phyloP scores from a whole-genome alignment of 106 monocot genomes.

The Triglochin maritima region DNA sequence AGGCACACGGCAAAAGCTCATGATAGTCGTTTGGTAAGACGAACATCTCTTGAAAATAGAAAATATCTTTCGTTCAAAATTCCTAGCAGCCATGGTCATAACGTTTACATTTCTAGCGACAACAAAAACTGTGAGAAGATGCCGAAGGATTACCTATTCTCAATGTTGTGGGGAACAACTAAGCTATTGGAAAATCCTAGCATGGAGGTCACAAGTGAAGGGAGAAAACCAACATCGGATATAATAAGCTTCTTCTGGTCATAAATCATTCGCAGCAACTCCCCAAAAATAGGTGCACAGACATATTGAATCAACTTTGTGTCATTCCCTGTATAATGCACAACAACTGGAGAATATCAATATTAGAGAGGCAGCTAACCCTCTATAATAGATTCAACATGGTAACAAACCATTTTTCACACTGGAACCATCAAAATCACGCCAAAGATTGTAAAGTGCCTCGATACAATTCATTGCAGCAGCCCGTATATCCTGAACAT shows the following conservation, averaged over 20 bases:
- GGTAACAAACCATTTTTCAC: slow-evolving; percentile 45
- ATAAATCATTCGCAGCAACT: slow-evolving; percentile 44
- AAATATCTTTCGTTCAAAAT: no score
- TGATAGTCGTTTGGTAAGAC: no score
- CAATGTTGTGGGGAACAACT: slow-evolving; percentile 33
- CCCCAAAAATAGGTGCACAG: slow-evolving; percentile 38
- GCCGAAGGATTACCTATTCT: slow-evolving; percentile 36
- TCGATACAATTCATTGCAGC: slow-evolving; percentile 64
- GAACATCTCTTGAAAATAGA: no score
- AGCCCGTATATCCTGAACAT: slow-evolving; percentile 54
- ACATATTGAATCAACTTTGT: slow-evolving; percentile 17
- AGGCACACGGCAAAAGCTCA: no score
- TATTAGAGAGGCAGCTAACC: no score
- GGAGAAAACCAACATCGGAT: slow-evolving; percentile 64
- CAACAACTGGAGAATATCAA: no score
- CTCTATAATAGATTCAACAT: background rate
- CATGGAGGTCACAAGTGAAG: slow-evolving; percentile 56
- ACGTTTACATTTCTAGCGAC: no score
- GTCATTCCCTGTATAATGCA: slow-evolving; percentile 44
- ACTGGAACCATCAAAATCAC: slow-evolving; percentile 28
- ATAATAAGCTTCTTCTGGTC: slow-evolving; percentile 56
- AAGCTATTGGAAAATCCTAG: slow-evolving; percentile 33
- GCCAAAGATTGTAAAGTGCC: slow-evolving; percentile 43
- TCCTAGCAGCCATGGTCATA: no score
- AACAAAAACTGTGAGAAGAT: background rate